Conservation (phyloP, 1,284 basidiomycete genomes). For the Coniophora puteana region DNA sequence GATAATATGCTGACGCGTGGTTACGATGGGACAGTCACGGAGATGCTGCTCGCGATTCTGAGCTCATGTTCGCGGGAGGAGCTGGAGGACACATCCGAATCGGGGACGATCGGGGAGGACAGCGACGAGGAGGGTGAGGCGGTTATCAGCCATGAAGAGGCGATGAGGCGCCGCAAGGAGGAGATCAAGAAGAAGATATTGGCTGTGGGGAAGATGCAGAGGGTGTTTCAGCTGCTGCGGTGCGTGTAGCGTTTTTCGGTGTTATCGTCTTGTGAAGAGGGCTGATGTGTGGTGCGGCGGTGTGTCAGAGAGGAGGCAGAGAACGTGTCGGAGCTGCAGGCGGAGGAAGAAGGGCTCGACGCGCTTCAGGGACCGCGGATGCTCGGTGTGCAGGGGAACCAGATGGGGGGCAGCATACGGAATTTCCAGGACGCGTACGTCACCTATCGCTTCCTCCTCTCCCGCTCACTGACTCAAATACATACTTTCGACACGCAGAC, state of each 20-base stretch:
- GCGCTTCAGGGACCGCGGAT: slow-evolving; percentile 44
- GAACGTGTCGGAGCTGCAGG: slow-evolving; percentile 85
- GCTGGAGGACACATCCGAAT: slow-evolving; percentile 66
- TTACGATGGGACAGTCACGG: slow-evolving; percentile 61
- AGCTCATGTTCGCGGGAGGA: slow-evolving; percentile 95
- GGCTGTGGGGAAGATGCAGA: slow-evolving; percentile 89
- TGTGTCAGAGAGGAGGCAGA: slow-evolving; percentile 87
- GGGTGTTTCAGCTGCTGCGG: slow-evolving; percentile 87
- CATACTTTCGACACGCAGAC: slow-evolving; percentile 38
- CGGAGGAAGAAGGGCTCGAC: too few relatives aligned
- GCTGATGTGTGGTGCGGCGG: neutral
- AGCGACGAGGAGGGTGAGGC: slow-evolving; percentile 32
- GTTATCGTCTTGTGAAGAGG: neutral
- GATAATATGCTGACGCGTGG: slow-evolving; percentile 2
- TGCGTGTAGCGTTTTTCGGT: slow-evolving; percentile 30
- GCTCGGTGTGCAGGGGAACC: slow-evolving; percentile 52
- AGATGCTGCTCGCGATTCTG: slow-evolving; percentile 95
- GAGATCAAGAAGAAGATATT: slow-evolving; percentile 96
- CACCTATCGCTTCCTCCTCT: neutral
- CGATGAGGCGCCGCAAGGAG: too few relatives aligned
- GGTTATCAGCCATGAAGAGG: too few relatives aligned
- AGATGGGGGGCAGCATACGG: slow-evolving; percentile 80
- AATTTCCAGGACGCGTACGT: slow-evolving; percentile 91
- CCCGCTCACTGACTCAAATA: neutral
- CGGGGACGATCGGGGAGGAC: slow-evolving; percentile 39